These are phyloP conservation scores for Rhizopus arrhizus DNA, from an alignment of 371 early-diverging fungal species.

Conservation along the genomic window DNA sequence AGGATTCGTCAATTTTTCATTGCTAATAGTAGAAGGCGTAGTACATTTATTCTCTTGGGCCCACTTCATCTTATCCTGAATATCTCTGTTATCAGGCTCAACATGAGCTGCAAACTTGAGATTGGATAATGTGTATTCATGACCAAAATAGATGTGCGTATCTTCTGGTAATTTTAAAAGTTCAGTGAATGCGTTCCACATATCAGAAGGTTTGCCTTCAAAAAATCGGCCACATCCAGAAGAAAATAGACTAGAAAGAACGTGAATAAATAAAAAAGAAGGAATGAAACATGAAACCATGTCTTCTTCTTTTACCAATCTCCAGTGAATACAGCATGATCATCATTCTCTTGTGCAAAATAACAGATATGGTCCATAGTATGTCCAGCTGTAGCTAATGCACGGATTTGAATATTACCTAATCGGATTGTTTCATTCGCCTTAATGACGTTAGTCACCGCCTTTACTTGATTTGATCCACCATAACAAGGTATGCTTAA, in stretches of 20 bases:
- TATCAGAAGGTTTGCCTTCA: constrained; percentile 86
- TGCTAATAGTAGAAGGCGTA: constrained; percentile 83
- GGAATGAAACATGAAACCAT: not conserved
- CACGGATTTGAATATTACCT: constrained; percentile 57
- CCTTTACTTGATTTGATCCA: constrained; percentile 52
- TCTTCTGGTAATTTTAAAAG: constrained; percentile 75
- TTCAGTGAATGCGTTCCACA: constrained; percentile 74
- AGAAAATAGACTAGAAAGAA: constrained; percentile 37
- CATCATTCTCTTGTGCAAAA: constrained; percentile 23
- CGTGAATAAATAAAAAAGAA: not conserved
- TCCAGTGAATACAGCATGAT: constrained; percentile 40
- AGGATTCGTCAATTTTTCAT: constrained; percentile 83
- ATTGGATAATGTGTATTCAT: constrained; percentile 87
- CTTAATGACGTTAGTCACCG: constrained; percentile 62
- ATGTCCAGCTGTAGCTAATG: constrained; percentile 77
- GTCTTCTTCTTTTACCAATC: constrained; percentile 19
- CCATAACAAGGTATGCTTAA: constrained; percentile 42
- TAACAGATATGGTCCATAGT: constrained; percentile 70
- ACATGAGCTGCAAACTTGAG: constrained; percentile 49
- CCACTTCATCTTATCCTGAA: constrained; percentile 62
- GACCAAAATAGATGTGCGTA: constrained; percentile 89
- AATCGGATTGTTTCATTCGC: constrained; percentile 68
- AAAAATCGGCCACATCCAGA: constrained; percentile 91
- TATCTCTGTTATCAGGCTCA: constrained; percentile 44
- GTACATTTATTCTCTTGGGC: constrained; percentile 53